Conservation (phyloP, 1,284 basidiomycete genomes). For the Rhizopogon parksii region DNA sequence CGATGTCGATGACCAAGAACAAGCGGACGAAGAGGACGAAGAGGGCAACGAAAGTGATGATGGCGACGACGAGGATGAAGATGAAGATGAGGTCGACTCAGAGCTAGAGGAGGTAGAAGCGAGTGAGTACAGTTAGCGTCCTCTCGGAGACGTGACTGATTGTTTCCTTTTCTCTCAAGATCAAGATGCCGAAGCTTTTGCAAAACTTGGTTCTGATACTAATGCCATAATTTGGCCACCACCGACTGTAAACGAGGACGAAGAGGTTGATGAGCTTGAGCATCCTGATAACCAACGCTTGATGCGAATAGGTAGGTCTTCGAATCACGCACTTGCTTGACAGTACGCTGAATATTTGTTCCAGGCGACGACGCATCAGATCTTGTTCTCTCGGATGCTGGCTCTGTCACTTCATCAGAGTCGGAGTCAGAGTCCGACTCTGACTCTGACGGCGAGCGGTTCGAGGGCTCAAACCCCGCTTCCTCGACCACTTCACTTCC, state of each 20-base stretch:
- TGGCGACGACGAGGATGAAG: slow-evolving; percentile 29
- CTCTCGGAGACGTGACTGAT: slow-evolving; percentile 1
- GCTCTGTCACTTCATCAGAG: slow-evolving; percentile 41
- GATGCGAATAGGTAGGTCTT: slow-evolving; percentile 57
- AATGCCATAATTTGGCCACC: slow-evolving; percentile 71
- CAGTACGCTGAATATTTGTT: slow-evolving; percentile 1
- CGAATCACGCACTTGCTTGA: not conserved
- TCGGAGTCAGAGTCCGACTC: slow-evolving; percentile 25
- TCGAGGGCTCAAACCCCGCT: slow-evolving; percentile 30
- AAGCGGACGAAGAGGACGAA: slow-evolving; percentile 15
- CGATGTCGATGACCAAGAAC: slow-evolving; percentile 19
- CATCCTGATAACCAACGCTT: slow-evolving; percentile 58
- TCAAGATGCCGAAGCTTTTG: slow-evolving; percentile 33
- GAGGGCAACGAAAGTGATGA: slow-evolving; percentile 30
- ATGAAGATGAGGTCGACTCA: slow-evolving; percentile 39
- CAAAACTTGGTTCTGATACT: slow-evolving; percentile 49
- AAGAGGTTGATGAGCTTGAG: slow-evolving; percentile 53
- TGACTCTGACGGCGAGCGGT: slow-evolving; percentile 25
- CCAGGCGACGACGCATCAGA: slow-evolving; percentile 59
- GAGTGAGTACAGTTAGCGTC: slow-evolving; percentile 33
- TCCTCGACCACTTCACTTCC: slow-evolving; percentile 37
- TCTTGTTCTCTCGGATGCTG: slow-evolving; percentile 50
- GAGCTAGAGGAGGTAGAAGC: slow-evolving; percentile 61
- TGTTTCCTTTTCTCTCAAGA: slow-evolving; percentile 29
- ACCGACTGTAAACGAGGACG: slow-evolving; percentile 47